These are phyloP conservation scores for Fraxinus paxiana DNA, from an alignment of 305 asterid genomes.

Conservation along the genomic window DNA sequence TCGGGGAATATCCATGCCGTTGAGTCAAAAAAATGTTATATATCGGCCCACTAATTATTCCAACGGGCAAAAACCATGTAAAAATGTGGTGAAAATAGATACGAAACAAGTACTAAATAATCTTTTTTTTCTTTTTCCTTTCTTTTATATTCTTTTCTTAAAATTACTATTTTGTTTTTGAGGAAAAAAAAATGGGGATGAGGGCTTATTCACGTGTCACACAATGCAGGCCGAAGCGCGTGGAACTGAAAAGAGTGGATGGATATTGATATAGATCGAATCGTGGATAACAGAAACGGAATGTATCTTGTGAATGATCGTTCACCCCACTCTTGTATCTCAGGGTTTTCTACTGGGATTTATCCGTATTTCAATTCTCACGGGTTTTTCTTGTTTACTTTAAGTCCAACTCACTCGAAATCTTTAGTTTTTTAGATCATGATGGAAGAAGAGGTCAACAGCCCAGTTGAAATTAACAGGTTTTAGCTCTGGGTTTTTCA, in stretches of 20 bases:
- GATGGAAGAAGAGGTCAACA: conserved; percentile 36
- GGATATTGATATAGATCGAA: neutral
- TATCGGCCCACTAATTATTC: neutral
- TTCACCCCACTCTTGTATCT: neutral
- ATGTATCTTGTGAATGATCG: neutral
- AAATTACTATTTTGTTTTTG: too few species aligned
- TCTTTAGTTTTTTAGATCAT: conserved; percentile 14
- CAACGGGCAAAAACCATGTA: neutral
- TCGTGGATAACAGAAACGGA: neutral
- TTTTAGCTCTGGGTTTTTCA: conserved; percentile 20
- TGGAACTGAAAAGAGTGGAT: neutral
- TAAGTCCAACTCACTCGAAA: neutral
- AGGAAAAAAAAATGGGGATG: neutral
- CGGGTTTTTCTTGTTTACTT: neutral
- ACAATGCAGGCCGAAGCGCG: neutral
- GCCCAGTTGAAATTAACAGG: conserved; percentile 39
- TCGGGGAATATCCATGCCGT: neutral
- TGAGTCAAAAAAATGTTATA: too few species aligned
- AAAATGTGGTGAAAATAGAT: neutral
- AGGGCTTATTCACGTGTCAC: neutral
- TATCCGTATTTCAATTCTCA: neutral
- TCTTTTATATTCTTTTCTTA: neutral
- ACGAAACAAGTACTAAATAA: neutral
- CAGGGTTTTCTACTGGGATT: neutral
- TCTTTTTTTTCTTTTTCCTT: neutral